Evolutionary conservation across 768 basidiomycete species (phyloP), one percentile per base, ranked within the genome.

Genomic region (Hericium alpestre): DNA sequence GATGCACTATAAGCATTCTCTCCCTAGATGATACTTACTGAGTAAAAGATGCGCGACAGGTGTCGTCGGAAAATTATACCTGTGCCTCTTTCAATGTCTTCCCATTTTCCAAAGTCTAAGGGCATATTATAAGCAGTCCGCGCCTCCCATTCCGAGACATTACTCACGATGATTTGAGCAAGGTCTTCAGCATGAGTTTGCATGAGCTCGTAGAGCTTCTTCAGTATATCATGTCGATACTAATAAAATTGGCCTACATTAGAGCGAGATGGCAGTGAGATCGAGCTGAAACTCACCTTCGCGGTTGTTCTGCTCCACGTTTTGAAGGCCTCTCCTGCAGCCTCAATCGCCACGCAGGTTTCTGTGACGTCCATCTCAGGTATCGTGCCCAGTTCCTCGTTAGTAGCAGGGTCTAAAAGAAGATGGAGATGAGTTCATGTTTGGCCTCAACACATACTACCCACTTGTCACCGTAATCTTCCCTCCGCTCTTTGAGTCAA

Each of bases 61-160:
- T 16, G 39, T 47, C 12, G 20, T 7, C 27, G 22, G 40, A 55
- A 50, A 43, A 41, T 58, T 12, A 32, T 59, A 87, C 89, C 80
- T 89, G 87, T 38, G 81, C 89, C 62, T 97, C 93, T 0, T 75
- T 73, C 47, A 96, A 73, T 8, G 93, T 79, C 73, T 98, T 99
- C 38, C 96, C 96, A 65, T 99, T 99, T 74, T 99, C 96, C 58
- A 93, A 72, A 6, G 92, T 94, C 90, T 92, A 18, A 43, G 50
- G 18, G 22, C 20, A 47, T 40, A 38, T 47, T 23, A 53, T 50
- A 58, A 23, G 20, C 51, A 32, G 4, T n/a, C 15, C n/a, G 5
- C 3, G 25, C 25, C 3, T 12, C 16, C 13, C 15, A 20, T 15
- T 43, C 15, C 13, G 8, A 20, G 18, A 43, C 8, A 22, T 7